Percentiles rank a stretch among this genome's conserved stretches.
Conservation (phyloP, 2,329 filamentous ascomycete genomes). For the Cordyceps tenuipes region DNA sequence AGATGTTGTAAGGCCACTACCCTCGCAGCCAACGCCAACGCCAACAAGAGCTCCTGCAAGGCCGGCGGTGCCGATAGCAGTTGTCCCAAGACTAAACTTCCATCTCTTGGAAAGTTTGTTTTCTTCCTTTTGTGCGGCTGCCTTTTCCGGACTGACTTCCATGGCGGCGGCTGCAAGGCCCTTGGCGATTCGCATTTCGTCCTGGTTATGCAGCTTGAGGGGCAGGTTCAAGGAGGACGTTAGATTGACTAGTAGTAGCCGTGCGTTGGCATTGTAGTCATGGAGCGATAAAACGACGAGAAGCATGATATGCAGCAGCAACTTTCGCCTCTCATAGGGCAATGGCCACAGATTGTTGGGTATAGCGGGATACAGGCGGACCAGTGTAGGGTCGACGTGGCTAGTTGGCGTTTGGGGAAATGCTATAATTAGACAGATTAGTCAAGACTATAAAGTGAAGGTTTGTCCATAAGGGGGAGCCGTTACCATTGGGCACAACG, state of each 20-base stretch:
- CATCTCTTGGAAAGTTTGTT: constrained; percentile 57
- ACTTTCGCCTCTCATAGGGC: constrained; percentile 50
- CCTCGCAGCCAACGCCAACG: constrained; percentile 70
- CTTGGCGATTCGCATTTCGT: constrained; percentile 68
- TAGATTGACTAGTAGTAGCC: constrained; percentile 61
- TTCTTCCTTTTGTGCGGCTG: constrained; percentile 42
- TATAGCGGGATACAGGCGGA: constrained; percentile 47
- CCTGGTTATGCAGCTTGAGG: constrained; percentile 53
- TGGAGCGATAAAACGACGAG: constrained; percentile 68
- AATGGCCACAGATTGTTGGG: constrained; percentile 53
- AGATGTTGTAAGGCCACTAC: constrained; percentile 66
- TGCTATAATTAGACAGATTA: constrained; percentile 16
- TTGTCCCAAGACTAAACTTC: constrained; percentile 52
- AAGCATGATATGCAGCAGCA: constrained; percentile 65
- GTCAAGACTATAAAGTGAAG: constrained; percentile 12
- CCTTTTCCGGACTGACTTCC: constrained; percentile 25
- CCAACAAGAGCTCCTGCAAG: constrained; percentile 70
- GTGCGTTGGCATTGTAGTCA: constrained; percentile 66
- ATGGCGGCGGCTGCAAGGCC: constrained; percentile 69
- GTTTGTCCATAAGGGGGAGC: neutral
- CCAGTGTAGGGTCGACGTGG: constrained; percentile 39
- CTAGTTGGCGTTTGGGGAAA: constrained; percentile 33
- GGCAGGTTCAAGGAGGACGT: constrained; percentile 64
- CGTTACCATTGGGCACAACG: constrained; percentile 27
- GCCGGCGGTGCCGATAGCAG: constrained; percentile 55